Evolutionary conservation across 2,329 filamentous ascomycete genomes (phyloP).

Genomic region (Malbranchea cinnamomea): DNA sequence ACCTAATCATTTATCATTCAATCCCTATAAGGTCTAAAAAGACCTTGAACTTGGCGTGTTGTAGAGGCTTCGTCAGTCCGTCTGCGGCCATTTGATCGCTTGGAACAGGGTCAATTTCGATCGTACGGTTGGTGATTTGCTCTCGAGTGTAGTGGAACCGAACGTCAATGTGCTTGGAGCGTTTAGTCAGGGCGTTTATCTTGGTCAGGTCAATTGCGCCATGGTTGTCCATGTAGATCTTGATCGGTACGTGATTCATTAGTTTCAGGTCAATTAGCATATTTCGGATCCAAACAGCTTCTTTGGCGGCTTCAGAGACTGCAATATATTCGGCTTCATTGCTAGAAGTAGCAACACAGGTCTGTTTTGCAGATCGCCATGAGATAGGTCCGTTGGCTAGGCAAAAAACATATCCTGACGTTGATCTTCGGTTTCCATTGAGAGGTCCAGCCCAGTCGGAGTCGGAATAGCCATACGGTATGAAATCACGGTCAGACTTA

Average conservation of each 20-base stretch:
- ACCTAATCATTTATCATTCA: too few relatives aligned
- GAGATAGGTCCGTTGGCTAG: slow-evolving; percentile 6
- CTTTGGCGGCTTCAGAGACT: slow-evolving; percentile 3
- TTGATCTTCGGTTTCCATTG: slow-evolving; percentile 2
- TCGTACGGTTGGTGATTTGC: slow-evolving; percentile 1
- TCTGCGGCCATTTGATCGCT: slow-evolving; percentile 3
- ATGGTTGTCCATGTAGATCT: slow-evolving; percentile 9
- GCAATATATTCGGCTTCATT: slow-evolving; percentile 11
- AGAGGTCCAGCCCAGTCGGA: background rate
- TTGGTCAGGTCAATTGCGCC: slow-evolving; percentile 3
- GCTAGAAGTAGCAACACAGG: slow-evolving; percentile 6
- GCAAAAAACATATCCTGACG: slow-evolving; percentile 6
- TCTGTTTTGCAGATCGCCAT: slow-evolving; percentile 7
- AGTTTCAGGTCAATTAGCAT: slow-evolving; percentile 7
- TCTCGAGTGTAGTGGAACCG: slow-evolving; percentile 7
- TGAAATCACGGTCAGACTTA: background rate
- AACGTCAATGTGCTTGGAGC: slow-evolving; percentile 9
- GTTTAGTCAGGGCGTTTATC: slow-evolving; percentile 3
- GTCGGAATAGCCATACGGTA: background rate
- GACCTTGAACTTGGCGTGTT: too few relatives aligned
- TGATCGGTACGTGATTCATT: background rate
- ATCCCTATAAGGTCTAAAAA: too few relatives aligned
- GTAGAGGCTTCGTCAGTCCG: too few relatives aligned
- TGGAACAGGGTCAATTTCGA: slow-evolving; percentile 3
- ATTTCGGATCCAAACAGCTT: slow-evolving; percentile 6